Percentiles rank a stretch among this genome's conserved stretches.
Evolutionary conservation across 2,329 filamentous ascomycete genomes (phyloP).

Genomic region (Geosmithia morbida): DNA sequence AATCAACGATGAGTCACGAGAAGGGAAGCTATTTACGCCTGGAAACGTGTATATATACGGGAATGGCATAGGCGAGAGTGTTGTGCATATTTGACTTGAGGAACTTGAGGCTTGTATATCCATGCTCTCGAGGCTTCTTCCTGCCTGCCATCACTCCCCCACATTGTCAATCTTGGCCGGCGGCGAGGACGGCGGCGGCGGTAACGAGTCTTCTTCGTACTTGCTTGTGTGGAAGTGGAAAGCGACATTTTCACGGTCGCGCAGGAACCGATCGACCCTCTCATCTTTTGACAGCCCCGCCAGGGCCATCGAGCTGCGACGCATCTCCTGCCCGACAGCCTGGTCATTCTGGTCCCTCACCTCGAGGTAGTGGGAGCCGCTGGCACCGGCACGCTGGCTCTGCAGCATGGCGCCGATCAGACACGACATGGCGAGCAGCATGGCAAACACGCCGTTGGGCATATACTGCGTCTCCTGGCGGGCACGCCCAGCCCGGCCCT

Average conservation of each 20-base stretch:
- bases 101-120: too few species aligned
- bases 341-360: slow-evolving; percentile 50
- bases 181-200: not conserved
- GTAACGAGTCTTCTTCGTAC: slow-evolving; percentile 9
- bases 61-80: too few species aligned
- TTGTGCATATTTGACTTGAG: too few species aligned
- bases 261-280: slow-evolving; percentile 65
- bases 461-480: slow-evolving; percentile 45
- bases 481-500: slow-evolving; percentile 8
- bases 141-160: not conserved
- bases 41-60: too few species aligned
- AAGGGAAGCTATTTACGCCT: too few species aligned
- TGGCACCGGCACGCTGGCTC: slow-evolving; percentile 50
- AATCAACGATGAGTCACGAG: too few species aligned
- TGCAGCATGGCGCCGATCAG: slow-evolving; percentile 56
- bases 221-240: slow-evolving; percentile 16
- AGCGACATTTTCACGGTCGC: slow-evolving; percentile 44
- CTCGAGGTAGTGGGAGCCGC: slow-evolving; percentile 48
- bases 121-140: too few species aligned
- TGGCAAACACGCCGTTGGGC: slow-evolving; percentile 64
- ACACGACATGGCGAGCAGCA: slow-evolving; percentile 53
- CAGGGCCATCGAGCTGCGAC: slow-evolving; percentile 32
- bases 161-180: not conserved
- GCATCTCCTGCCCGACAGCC: slow-evolving; percentile 47
- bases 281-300: slow-evolving; percentile 42